Percentiles rank a stretch among this genome's conserved stretches.
Conservation (phyloP, 2,329 filamentous ascomycete species). For the Calonectria hongkongensis region DNA sequence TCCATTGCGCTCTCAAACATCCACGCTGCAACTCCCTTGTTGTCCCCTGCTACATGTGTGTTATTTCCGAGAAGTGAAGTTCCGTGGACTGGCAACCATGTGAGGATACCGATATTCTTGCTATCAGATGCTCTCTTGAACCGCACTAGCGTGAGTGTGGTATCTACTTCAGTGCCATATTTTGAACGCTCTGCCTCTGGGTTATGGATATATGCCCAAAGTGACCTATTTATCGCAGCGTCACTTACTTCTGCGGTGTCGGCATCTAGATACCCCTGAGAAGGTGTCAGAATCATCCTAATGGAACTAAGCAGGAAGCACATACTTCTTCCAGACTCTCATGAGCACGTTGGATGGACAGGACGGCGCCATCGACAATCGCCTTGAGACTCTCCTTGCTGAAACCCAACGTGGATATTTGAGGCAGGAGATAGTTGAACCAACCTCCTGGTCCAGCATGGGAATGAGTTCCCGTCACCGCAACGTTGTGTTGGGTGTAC, state of each 20-base stretch:
- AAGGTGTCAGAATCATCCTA: background rate
- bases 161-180: slow-evolving; percentile 76
- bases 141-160: slow-evolving; percentile 82
- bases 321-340: slow-evolving; percentile 66
- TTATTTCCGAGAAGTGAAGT: slow-evolving; percentile 95
- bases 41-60: slow-evolving; percentile 93
- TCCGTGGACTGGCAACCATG: slow-evolving; percentile 94
- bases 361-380: slow-evolving; percentile 88
- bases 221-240: slow-evolving; percentile 91
- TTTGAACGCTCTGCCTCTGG: slow-evolving; percentile 82
- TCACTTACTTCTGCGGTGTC: slow-evolving; percentile 82
- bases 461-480: slow-evolving; percentile 93
- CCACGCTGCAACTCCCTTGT: slow-evolving; percentile 94
- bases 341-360: slow-evolving; percentile 89
- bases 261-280: slow-evolving; percentile 79
- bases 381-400: slow-evolving; percentile 90
- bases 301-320: background rate
- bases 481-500: slow-evolving; percentile 88
- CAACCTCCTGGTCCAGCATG: slow-evolving; percentile 94
- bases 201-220: slow-evolving; percentile 91
- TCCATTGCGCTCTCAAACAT: slow-evolving; percentile 84
- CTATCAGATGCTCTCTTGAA: slow-evolving; percentile 84
- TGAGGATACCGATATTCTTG: slow-evolving; percentile 87
- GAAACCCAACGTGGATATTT: slow-evolving; percentile 92
- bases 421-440: slow-evolving; percentile 95